phyloP scores from a whole-genome alignment of 202 grass and related monocot species.

The Brachypodium distachyon region DNA sequence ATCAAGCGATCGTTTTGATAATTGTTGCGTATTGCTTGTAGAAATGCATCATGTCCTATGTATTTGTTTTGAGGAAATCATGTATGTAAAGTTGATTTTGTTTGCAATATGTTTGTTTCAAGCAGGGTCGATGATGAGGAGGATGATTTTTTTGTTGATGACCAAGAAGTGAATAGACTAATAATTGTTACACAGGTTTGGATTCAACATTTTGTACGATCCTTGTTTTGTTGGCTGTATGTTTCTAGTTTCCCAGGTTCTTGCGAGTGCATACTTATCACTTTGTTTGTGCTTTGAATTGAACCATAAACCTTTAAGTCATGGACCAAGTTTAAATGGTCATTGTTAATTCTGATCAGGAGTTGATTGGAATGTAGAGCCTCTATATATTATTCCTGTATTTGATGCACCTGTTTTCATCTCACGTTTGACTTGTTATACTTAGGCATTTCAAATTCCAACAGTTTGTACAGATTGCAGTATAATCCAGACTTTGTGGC shows the following conservation, averaged over 20 bases:
- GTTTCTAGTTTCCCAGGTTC: neutral
- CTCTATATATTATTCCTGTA: neutral
- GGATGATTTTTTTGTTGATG: constrained; percentile 83
- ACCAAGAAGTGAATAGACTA: constrained; percentile 87
- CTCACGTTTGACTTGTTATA: constrained; percentile 6
- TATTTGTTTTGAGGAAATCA: constrained; percentile 5
- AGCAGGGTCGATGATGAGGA: constrained; percentile 79
- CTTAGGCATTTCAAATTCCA: neutral
- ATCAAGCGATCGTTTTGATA: neutral
- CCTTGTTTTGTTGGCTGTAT: neutral
- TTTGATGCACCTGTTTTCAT: neutral
- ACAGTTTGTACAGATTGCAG: neutral
- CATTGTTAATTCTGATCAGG: neutral
- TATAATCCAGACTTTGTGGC: neutral
- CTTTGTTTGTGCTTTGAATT: neutral
- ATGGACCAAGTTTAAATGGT: neutral
- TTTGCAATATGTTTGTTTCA: constrained; percentile 33
- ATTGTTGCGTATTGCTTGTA: neutral
- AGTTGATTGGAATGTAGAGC: neutral
- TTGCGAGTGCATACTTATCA: neutral
- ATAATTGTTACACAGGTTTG: constrained; percentile 94
- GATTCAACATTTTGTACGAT: neutral
- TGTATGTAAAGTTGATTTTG: constrained; percentile 9
- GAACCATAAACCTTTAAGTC: neutral
- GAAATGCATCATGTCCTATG: neutral